phyloP scores from a whole-genome alignment of 139 green algal genomes.

The Deuterostichococcus epilithicus region DNA sequence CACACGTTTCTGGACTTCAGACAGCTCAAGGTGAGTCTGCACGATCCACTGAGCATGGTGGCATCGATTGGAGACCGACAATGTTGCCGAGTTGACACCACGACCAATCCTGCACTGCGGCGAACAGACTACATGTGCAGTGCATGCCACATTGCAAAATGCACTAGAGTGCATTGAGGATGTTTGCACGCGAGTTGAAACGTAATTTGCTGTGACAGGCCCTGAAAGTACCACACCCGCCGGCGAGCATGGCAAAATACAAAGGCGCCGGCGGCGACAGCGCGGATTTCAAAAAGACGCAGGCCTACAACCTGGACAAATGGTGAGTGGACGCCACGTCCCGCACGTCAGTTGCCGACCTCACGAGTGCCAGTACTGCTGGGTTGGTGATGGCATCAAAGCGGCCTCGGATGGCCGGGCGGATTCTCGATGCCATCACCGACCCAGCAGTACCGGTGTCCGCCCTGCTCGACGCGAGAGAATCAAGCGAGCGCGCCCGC shows the following conservation, averaged over 20 bases:
- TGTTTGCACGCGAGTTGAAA: too few relatives aligned
- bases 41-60: neutral
- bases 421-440: neutral
- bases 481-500: too few relatives aligned
- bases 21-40: constrained; percentile 31
- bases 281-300: constrained; percentile 48
- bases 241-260: constrained; percentile 32
- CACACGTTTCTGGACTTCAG: constrained; percentile 59
- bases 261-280: constrained; percentile 11
- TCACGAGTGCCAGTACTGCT: too few relatives aligned
- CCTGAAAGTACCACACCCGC: constrained; percentile 22
- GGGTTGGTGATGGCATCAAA: neutral
- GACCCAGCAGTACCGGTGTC: neutral
- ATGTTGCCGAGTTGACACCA: neutral
- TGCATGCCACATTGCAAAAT: neutral
- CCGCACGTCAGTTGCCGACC: too few relatives aligned
- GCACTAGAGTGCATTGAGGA: neutral
- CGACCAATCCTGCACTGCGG: neutral
- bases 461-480: too few relatives aligned
- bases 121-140: neutral
- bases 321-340: constrained; percentile 22
- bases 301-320: constrained; percentile 72
- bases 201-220: constrained; percentile 34
- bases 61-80: neutral
- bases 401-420: neutral